Evolutionary conservation across 139 green algal genomes (phyloP), one percentile per base, ranked within the genome.

Genomic region (Auxenochlorella pyrenoidosa): DNA sequence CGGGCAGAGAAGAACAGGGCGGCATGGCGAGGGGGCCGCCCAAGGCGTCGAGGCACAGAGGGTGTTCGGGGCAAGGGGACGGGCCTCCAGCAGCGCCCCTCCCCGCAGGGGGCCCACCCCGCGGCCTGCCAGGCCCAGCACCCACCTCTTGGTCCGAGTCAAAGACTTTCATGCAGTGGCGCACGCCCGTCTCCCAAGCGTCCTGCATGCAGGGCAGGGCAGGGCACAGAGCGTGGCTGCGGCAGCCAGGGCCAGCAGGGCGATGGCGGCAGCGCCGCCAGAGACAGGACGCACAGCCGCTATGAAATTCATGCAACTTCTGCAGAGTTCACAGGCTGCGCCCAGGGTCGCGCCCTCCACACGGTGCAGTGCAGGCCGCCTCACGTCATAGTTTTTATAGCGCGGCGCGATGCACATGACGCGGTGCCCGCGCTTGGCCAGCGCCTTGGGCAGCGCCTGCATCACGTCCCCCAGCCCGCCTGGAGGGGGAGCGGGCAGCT

Each of bases 391-490:
- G 75, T 94, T 86, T 13, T 88, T 87, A 88, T 98, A 99, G 4
- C 95, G 91, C 1, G 97, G 97, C 0, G 87, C 92, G 16, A 99
- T 92, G 44, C 94, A 93, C 96, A 99, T 99, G 15, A 98, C 94
- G 15, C 96, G 92, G 89, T 99, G 97, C 0, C 97, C 97, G 12
- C 96, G 87, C 21, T 87, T 68, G 19, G 91, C 91, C 78, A 99
- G 90, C 12, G 95, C 94, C 90, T 98, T 98, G 32, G 98, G 98
- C 73, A 99, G 94, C 32, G 97, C 95, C 3, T 93, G 92, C 91
- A 98, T 97, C 73, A 99, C 97, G 75, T 99, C 97, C 26, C 97
- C 97, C 59, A 99, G 93, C 19, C 97, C 97, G 68, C 97, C 97
- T 96, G 91, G 82, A 66, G 0, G 19, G 36, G n/a, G n/a, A n/a